phyloP scores from a whole-genome alignment of 495 filamentous ascomycete species.

The Penicillium turbatum region DNA sequence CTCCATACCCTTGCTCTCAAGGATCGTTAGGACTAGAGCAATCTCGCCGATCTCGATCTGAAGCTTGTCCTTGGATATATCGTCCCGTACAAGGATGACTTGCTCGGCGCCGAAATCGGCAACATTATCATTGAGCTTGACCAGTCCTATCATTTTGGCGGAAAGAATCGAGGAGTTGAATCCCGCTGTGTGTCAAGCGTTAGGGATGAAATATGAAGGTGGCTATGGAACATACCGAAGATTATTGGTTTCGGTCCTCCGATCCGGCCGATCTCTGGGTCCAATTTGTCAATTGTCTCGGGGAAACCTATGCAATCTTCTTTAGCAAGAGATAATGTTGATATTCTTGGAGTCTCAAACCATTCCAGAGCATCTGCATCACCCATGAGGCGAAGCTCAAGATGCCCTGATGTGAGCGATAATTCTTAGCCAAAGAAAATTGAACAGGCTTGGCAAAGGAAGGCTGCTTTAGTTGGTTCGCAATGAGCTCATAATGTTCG shows the following conservation, averaged over 20 bases:
- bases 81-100: constrained; percentile 42
- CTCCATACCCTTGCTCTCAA: constrained; percentile 47
- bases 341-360: background rate
- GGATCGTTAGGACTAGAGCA: constrained; percentile 39
- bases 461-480: constrained; percentile 10
- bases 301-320: constrained; percentile 29
- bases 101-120: constrained; percentile 42
- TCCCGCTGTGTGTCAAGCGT: constrained; percentile 15
- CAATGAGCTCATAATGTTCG: constrained; percentile 23
- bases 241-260: constrained; percentile 37
- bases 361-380: constrained; percentile 26
- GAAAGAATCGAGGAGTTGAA: constrained; percentile 26
- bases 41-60: constrained; percentile 26
- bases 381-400: constrained; percentile 37
- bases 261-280: constrained; percentile 35
- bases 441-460: constrained; percentile 23
- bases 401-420: constrained; percentile 45
- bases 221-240: constrained; percentile 31
- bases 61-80: constrained; percentile 25
- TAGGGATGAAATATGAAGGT: background rate
- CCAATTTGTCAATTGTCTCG: constrained; percentile 36
- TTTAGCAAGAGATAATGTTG: background rate
- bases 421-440: constrained; percentile 35
- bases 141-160: constrained; percentile 20
- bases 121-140: constrained; percentile 25